Percentiles rank a stretch among this genome's conserved stretches.
These are phyloP conservation scores for Candida xiaguanensis DNA, from an alignment of 805 yeast genomes.

Conservation along the genomic window DNA sequence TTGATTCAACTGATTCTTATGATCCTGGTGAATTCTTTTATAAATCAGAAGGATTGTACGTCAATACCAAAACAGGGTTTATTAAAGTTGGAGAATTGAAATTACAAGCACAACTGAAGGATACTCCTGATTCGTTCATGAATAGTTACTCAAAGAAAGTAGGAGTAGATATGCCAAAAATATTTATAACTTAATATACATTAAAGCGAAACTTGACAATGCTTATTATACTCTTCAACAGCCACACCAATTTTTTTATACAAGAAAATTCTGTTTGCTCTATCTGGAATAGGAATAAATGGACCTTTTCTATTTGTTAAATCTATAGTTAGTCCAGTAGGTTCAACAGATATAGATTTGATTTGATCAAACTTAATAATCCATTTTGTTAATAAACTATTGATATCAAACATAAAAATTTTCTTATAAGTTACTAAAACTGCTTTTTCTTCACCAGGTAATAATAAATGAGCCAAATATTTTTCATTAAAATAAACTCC, in stretches of 20 bases:
- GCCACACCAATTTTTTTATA: slow-evolving; percentile 76
- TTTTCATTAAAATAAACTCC: slow-evolving; percentile 69
- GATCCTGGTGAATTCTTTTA: slow-evolving; percentile 22
- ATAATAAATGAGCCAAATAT: slow-evolving; percentile 80
- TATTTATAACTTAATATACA: slow-evolving; percentile 3
- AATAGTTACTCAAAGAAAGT: slow-evolving; percentile 44
- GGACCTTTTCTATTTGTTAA: slow-evolving; percentile 49
- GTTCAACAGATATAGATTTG: slow-evolving; percentile 68
- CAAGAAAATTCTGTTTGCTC: slow-evolving; percentile 56
- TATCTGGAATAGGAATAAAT: slow-evolving; percentile 78
- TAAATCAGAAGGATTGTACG: slow-evolving; percentile 21
- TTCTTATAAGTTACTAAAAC: slow-evolving; percentile 71
- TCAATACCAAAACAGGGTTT: slow-evolving; percentile 44
- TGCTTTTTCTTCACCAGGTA: slow-evolving; percentile 76
- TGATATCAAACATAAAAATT: slow-evolving; percentile 65
- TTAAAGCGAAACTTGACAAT: slow-evolving; percentile 45
- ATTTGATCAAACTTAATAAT: slow-evolving; percentile 59
- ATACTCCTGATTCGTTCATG: slow-evolving; percentile 43
- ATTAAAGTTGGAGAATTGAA: slow-evolving; percentile 39
- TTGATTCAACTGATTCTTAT: slow-evolving; percentile 1
- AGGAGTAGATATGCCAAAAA: slow-evolving; percentile 23
- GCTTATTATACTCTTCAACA: slow-evolving; percentile 74
- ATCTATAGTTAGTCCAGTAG: slow-evolving; percentile 71
- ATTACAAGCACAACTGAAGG: slow-evolving; percentile 52
- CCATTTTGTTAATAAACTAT: slow-evolving; percentile 67